Percentiles rank a stretch among this genome's conserved stretches.
phyloP scores from a whole-genome alignment of 768 basidiomycete species.

The Chalciporus piperatus region DNA sequence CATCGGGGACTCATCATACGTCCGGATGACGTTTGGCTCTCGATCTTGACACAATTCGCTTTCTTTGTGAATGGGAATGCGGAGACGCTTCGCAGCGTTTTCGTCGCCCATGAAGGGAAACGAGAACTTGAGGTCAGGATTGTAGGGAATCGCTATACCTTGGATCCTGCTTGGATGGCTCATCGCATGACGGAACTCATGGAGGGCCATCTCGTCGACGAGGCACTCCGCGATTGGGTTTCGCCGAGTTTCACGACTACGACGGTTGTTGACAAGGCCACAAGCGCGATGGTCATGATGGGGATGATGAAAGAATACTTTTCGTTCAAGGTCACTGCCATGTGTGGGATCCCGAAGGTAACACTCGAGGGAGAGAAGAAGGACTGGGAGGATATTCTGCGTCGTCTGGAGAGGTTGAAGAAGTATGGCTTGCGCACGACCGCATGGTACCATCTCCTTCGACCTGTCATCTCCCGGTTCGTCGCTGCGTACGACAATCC shows the following conservation, averaged over 20 bases:
- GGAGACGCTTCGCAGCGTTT: conserved; percentile 22
- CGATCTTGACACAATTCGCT: conserved; percentile 30
- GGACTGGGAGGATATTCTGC: no score
- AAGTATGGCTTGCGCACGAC: neutral
- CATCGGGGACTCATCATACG: conserved; percentile 36
- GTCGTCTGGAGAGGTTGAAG: no score
- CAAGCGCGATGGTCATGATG: no score
- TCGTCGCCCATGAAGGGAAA: conserved; percentile 21
- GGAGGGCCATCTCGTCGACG: conserved; percentile 5
- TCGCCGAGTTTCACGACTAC: no score
- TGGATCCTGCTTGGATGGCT: conserved; percentile 28
- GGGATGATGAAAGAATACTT: no score
- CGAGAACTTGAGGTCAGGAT: conserved; percentile 19
- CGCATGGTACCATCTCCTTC: conserved; percentile 26
- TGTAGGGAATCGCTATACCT: neutral
- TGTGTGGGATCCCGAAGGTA: no score
- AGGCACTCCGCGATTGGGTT: no score
- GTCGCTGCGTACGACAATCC: conserved; percentile 26
- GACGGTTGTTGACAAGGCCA: no score
- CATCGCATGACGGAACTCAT: conserved; percentile 1
- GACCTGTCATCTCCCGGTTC: conserved; percentile 28
- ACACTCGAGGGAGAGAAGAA: no score
- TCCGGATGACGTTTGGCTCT: conserved; percentile 44
- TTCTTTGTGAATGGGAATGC: conserved; percentile 36
- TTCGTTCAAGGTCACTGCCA: no score